Base-by-base conservation (phyloP, 208 protist species). In the Crithidia thermophila region DNA sequence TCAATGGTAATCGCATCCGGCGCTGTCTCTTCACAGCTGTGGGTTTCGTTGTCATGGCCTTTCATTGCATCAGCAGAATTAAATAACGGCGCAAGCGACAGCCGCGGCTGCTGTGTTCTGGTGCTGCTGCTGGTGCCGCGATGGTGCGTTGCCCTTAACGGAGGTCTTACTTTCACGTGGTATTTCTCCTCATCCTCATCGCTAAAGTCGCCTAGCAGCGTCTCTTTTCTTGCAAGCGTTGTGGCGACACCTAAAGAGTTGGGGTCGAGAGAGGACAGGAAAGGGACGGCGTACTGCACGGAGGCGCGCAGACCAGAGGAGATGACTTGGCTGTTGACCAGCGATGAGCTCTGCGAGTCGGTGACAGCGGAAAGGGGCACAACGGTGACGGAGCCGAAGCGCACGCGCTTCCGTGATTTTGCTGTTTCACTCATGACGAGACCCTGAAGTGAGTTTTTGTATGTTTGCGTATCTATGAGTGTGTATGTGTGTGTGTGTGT, bases 351-450 rank as follows among this genome's bases (percentile, higher is more conserved):
- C 25, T 59, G 47, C 14, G 30, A 18, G 39, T 61, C 55, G 14
- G 27, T 49, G 39, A 39, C 18, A 3, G 40, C 34, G 0, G 67
- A 52, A 8, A 59, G 4, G 55, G 49, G 33, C 2, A 49, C 39
- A 0, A 61, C 27, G 4, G 57, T 65, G 37, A 65, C 57, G 13
- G 46, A 11, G 7, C 56, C 67, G 28, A 72, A 72, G 34, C n/a
- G 50, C 27, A 72, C 42, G 9, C 39, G 43, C 39, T 72, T 72
- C 13, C 37, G 33, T 34, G 28, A 34, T 13, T 57, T 58, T 6
- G 31, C 9, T 13, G n/a, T 10, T 16, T 0, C 25, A 1, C 18
- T 10, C 60, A 67, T 67, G 16, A 9, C 21, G 23, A 7, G 11
- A n/a, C n/a, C n/a, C n/a, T n/a, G n/a, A n/a, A n/a, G n/a, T n/a